Percentiles rank a stretch among this genome's conserved stretches.
phyloP scores from a whole-genome alignment of 768 basidiomycete genomes.

The Suillus tomentosus region DNA sequence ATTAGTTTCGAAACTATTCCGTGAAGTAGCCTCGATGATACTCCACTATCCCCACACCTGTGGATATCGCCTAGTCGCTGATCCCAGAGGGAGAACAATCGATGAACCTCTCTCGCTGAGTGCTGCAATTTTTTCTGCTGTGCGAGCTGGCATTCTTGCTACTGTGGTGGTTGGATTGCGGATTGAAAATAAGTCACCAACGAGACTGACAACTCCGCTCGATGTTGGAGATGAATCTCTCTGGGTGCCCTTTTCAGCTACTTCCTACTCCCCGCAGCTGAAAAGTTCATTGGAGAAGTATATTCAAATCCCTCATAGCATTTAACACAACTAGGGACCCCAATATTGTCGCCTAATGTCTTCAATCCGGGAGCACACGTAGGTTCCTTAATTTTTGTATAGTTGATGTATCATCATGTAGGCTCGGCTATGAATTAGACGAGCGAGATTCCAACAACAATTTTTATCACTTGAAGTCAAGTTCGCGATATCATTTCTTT shows the following conservation, averaged over 20 bases:
- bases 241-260: neutral
- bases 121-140: neutral
- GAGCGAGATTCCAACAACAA: no score
- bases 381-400: no score
- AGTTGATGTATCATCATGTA: no score
- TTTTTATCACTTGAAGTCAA: no score
- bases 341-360: no score
- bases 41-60: neutral
- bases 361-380: no score
- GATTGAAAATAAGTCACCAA: neutral
- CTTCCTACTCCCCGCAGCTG: no score
- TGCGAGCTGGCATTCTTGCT: neutral
- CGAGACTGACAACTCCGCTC: neutral
- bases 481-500: no score
- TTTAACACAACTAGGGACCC: no score
- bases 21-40: neutral
- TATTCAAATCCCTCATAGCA: no score
- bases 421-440: no score
- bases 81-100: neutral
- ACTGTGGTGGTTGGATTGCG: neutral
- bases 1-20: conserved; percentile 6
- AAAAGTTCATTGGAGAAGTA: neutral
- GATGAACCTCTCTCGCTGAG: neutral
- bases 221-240: neutral
- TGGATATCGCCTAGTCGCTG: neutral